These are phyloP conservation scores for Podospora conica DNA, from an alignment of 495 filamentous ascomycete genomes.

Conservation along the genomic window DNA sequence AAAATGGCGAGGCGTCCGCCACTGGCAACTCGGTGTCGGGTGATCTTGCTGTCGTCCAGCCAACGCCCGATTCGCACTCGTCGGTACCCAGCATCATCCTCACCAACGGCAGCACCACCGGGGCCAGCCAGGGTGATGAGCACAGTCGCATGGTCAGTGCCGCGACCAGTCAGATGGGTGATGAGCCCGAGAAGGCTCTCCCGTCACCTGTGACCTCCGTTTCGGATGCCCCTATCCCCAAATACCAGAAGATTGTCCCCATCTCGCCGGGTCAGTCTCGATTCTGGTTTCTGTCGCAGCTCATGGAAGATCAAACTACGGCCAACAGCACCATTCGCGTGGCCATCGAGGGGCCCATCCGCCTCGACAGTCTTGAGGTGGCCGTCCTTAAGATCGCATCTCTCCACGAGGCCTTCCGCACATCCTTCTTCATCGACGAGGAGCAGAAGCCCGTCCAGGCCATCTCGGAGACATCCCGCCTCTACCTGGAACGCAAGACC, in stretches of 20 bases:
- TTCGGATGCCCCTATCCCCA: background rate
- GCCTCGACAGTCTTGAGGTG: background rate
- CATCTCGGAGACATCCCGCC: background rate
- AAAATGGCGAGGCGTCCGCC: background rate
- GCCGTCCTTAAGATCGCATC: background rate
- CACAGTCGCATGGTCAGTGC: background rate
- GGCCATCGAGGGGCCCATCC: background rate
- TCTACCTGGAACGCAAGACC: background rate
- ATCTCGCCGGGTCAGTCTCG: background rate
- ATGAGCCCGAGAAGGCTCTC: background rate
- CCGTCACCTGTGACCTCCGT: background rate
- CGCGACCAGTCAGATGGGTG: background rate
- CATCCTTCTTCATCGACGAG: background rate
- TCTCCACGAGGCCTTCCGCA: background rate
- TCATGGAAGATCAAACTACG: background rate
- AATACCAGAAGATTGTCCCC: background rate
- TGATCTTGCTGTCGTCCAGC: background rate
- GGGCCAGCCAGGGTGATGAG: background rate
- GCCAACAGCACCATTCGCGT: background rate
- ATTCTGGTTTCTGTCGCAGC: background rate
- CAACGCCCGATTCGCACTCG: background rate
- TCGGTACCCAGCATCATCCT: background rate
- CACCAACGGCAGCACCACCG: background rate
- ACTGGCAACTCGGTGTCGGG: background rate
- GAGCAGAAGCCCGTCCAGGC: background rate